Conservation (phyloP, 306 rosid genomes). For the barrel medic (Medicago truncatula) region MtrunA17r5.0-ANR NC_053042.1:9585501-9586000, state of each 20-base stretch:
- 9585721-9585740: background rate
- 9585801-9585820: background rate
- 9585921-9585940: too few species aligned
- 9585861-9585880: too few species aligned
- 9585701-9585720: background rate
- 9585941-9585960: too few species aligned
- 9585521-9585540: background rate
- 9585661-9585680: background rate
- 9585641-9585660: background rate
- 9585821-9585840: too few species aligned
- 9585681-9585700: background rate
- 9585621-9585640: constrained; percentile 9
- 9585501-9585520: constrained; percentile 15
- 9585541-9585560: constrained; percentile 35
- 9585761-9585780: background rate
- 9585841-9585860: too few species aligned
- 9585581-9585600: constrained; percentile 41
- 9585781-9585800: too few species aligned
- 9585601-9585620: constrained; percentile 23
- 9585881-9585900: too few species aligned
- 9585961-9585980: too few species aligned
- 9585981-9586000: too few species aligned
- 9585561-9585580: constrained; percentile 10
- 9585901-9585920: too few species aligned
- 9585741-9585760: too few species aligned